Evolutionary conservation across 805 yeast species (phyloP).

Genomic region (Helenozyma rhizophorensis): DNA sequence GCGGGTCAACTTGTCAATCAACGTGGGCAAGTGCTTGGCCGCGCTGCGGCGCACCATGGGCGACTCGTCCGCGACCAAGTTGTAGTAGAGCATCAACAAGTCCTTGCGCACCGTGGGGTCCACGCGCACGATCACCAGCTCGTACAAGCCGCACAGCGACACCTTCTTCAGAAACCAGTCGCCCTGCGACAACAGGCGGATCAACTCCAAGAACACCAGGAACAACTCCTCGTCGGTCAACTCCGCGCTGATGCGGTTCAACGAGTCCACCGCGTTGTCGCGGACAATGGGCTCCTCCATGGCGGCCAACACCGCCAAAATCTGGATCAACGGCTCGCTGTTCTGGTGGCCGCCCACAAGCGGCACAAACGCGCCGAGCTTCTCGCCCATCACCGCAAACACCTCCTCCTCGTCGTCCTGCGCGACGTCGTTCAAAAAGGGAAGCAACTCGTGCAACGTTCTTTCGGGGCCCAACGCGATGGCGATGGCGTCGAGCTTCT

Average conservation of each 20-base stretch:
- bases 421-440: conserved; percentile 83
- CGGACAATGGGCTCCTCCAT: conserved; percentile 96
- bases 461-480: conserved; percentile 92
- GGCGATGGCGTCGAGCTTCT: conserved; percentile 88
- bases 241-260: conserved; percentile 64
- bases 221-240: conserved; percentile 61
- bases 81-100: conserved; percentile 62
- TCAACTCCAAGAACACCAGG: conserved; percentile 66
- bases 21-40: conserved; percentile 73
- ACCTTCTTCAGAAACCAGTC: conserved; percentile 94
- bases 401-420: conserved; percentile 99
- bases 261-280: conserved; percentile 86
- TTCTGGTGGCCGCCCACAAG: conserved; percentile 73
- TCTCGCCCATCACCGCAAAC: conserved; percentile 86
- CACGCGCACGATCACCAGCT: conserved; percentile 60
- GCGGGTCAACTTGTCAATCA: conserved; percentile 52
- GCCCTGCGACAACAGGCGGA: conserved; percentile 74
- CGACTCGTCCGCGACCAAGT: conserved; percentile 81
- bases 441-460: conserved; percentile 82
- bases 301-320: conserved; percentile 79
- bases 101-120: conserved; percentile 52
- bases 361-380: conserved; percentile 83
- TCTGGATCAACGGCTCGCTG: conserved; percentile 51
- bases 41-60: conserved; percentile 98
- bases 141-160: conserved; percentile 86